phyloP scores from a whole-genome alignment of 306 rosid genomes.

The Quercus alba region DNA sequence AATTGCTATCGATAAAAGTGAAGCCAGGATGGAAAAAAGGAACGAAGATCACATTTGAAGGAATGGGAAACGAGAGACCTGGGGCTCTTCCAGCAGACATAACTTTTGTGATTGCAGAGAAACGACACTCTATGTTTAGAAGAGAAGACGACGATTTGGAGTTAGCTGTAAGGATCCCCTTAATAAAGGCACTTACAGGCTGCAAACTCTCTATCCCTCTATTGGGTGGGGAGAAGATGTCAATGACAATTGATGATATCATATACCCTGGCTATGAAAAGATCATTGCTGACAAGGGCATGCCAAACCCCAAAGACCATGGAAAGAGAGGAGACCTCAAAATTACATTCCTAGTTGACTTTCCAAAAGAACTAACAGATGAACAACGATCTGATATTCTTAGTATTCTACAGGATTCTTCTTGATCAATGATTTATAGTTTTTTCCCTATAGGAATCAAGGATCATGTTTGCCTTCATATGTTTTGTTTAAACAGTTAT shows the following conservation, averaged over 20 bases:
- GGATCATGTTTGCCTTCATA: neutral
- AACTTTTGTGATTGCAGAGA: constrained; percentile 50
- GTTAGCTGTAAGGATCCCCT: constrained; percentile 49
- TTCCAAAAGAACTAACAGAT: constrained; percentile 55
- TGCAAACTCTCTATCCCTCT: constrained; percentile 56
- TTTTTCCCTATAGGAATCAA: neutral
- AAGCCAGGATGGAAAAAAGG: constrained; percentile 92
- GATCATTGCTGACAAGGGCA: constrained; percentile 58
- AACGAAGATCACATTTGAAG: constrained; percentile 77
- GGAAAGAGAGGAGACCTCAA: constrained; percentile 63
- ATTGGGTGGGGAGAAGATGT: constrained; percentile 56
- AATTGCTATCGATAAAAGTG: constrained; percentile 55
- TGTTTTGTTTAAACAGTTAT: neutral
- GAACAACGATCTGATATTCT: constrained; percentile 54
- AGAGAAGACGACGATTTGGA: constrained; percentile 84
- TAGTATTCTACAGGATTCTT: constrained; percentile 42
- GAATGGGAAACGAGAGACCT: constrained; percentile 56
- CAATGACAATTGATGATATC: constrained; percentile 43
- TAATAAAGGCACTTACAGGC: constrained; percentile 70
- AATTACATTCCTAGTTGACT: constrained; percentile 53
- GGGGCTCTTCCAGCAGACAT: constrained; percentile 53
- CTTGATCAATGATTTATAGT: neutral
- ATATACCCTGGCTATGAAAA: constrained; percentile 57
- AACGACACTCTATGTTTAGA: constrained; percentile 48
- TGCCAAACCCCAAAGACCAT: constrained; percentile 46